Conservation (phyloP, 2,329 filamentous ascomycete species). For the Teratosphaeriaceae sp. region DNA sequence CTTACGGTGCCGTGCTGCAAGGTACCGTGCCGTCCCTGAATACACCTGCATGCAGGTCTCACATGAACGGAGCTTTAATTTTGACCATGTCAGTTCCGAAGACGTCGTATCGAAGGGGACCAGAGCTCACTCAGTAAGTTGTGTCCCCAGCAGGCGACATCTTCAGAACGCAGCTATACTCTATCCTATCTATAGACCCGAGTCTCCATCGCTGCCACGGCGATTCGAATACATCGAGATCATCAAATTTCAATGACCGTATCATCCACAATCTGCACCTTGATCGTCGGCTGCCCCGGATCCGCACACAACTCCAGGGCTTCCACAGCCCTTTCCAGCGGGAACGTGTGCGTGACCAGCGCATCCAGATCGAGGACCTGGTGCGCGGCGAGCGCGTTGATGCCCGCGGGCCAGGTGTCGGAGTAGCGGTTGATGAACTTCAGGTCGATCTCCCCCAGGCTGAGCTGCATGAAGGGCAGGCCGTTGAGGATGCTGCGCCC, state of each 20-base stretch:
- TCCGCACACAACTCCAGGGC: slow-evolving; percentile 50
- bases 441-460: slow-evolving; percentile 45
- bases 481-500: slow-evolving; percentile 29
- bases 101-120: too few species aligned
- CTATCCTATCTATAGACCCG: too few species aligned
- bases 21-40: too few species aligned
- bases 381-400: slow-evolving; percentile 49
- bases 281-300: slow-evolving; percentile 48
- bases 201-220: too few species aligned
- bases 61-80: too few species aligned
- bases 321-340: slow-evolving; percentile 54
- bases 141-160: too few species aligned
- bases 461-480: slow-evolving; percentile 32
- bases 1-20: too few species aligned
- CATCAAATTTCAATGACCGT: slow-evolving; percentile 24
- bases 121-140: too few species aligned
- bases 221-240: too few species aligned
- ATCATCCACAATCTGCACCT: slow-evolving; percentile 46
- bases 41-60: too few species aligned
- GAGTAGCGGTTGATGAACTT: slow-evolving; percentile 65
- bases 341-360: slow-evolving; percentile 57
- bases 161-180: too few species aligned
- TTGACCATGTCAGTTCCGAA: too few species aligned
- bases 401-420: slow-evolving; percentile 62
- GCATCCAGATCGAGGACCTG: slow-evolving; percentile 55